A percentile compares a stretch with the other conserved stretches of the same genome.
Conservation (phyloP, 495 filamentous ascomycete species). For the Neurospora cerealis region DNA sequence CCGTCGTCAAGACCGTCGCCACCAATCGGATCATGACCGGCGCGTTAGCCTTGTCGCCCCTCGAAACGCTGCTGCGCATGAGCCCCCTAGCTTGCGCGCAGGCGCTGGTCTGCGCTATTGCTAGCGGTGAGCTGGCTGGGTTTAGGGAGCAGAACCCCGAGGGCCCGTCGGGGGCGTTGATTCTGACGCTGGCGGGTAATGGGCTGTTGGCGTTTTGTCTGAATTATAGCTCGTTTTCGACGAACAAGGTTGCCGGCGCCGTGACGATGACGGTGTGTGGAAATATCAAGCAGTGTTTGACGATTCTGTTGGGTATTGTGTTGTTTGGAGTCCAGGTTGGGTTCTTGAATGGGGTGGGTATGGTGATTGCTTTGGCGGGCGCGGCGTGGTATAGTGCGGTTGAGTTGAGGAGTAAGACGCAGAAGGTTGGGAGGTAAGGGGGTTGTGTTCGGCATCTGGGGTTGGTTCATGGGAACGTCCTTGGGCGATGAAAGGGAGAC, state of each 20-base stretch:
- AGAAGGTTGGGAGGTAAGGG: background rate
- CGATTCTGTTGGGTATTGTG: constrained; percentile 42
- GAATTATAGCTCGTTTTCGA: constrained; percentile 45
- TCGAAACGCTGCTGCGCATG: constrained; percentile 47
- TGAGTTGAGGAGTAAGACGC: constrained; percentile 20
- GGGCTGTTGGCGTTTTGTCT: constrained; percentile 43
- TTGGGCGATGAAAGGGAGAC: background rate
- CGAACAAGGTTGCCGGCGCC: constrained; percentile 47
- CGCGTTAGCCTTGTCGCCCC: constrained; percentile 36
- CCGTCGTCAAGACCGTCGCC: constrained; percentile 46
- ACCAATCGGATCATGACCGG: constrained; percentile 49
- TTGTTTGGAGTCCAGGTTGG: constrained; percentile 42
- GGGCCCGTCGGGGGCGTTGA: constrained; percentile 7
- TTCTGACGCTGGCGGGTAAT: constrained; percentile 32
- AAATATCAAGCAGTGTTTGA: constrained; percentile 50
- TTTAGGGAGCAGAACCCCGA: constrained; percentile 12
- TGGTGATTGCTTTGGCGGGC: constrained; percentile 34
- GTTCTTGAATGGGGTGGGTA: constrained; percentile 35
- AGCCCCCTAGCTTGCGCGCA: constrained; percentile 44
- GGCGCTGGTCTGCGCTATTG: constrained; percentile 36
- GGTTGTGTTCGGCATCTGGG: background rate
- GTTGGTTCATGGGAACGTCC: background rate
- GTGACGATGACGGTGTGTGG: constrained; percentile 48
- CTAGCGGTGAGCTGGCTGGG: constrained; percentile 34
- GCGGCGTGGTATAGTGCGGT: constrained; percentile 38